Evolutionary conservation across 1,284 basidiomycete genomes (phyloP).

Genomic region (Gomphus sp.): DNA sequence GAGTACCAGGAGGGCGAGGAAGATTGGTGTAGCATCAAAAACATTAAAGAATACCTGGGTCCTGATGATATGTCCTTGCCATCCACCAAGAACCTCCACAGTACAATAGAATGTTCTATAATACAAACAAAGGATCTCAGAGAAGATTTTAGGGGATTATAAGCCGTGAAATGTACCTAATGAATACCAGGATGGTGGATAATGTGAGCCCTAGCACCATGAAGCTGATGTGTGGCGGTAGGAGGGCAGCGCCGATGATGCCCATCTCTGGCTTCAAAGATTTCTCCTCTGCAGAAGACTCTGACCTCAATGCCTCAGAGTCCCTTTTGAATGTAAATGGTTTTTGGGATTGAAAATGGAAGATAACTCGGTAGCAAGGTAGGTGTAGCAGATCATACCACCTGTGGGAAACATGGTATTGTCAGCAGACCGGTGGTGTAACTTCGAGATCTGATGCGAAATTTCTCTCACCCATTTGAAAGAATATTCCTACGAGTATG

Average conservation of each 20-base stretch:
- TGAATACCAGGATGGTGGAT: background rate
- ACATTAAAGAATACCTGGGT: constrained; percentile 50
- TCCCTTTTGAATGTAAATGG: background rate
- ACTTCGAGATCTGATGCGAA: too few species aligned
- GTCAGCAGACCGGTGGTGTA: too few species aligned
- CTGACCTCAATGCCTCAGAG: too few species aligned
- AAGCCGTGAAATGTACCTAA: background rate
- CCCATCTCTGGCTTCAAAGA: background rate
- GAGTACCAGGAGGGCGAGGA: constrained; percentile 43
- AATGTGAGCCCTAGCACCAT: constrained; percentile 3
- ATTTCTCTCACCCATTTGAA: constrained; percentile 17
- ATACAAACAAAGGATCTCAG: background rate
- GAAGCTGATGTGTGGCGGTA: background rate
- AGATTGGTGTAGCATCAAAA: constrained; percentile 53
- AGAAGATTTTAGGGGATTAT: background rate
- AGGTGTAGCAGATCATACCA: background rate
- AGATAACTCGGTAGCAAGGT: background rate
- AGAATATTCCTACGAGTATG: constrained; percentile 19
- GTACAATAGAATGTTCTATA: constrained; percentile 38
- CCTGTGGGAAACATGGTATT: background rate
- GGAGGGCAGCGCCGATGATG: background rate
- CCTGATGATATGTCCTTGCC: constrained; percentile 40
- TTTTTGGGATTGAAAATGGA: background rate
- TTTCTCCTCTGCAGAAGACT: background rate
- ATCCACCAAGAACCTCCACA: constrained; percentile 46